Evolutionary conservation across 1,139 yeast genomes (phyloP).

Genomic region (Pichia sp.): DNA sequence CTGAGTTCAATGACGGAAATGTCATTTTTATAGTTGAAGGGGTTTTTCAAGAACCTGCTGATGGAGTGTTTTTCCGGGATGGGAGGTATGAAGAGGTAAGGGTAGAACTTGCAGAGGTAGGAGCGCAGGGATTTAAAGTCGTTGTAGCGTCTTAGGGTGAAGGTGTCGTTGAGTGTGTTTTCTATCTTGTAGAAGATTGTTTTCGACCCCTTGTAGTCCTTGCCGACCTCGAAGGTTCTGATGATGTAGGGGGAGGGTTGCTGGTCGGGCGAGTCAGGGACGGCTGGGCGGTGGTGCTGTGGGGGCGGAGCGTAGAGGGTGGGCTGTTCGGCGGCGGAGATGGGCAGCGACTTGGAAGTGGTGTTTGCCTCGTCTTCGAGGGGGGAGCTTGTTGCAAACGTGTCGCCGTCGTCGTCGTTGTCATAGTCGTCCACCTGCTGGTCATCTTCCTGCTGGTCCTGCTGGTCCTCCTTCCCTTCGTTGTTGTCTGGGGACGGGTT

Average conservation of each 20-base stretch:
- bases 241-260: constrained; percentile 4
- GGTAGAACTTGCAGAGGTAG: constrained; percentile 42
- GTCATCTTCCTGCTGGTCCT: neutral
- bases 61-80: constrained; percentile 57
- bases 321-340: constrained; percentile 15
- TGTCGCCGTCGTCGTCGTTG: neutral
- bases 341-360: constrained; percentile 4
- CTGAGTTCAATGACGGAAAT: constrained; percentile 28
- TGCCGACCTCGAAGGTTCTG: constrained; percentile 18
- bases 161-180: constrained; percentile 7
- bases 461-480: neutral
- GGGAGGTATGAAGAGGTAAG: constrained; percentile 51
- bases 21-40: constrained; percentile 30
- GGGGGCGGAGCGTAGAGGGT: constrained; percentile 16
- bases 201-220: constrained; percentile 24
- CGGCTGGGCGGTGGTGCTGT: constrained; percentile 2
- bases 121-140: constrained; percentile 52
- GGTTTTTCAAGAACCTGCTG: constrained; percentile 28
- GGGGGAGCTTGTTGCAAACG: neutral
- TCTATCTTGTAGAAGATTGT: constrained; percentile 31
- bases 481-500: neutral
- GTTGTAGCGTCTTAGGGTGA: constrained; percentile 43
- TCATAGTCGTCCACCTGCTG: neutral
- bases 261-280: neutral
- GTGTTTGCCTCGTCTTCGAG: neutral